Conservation (phyloP, 495 filamentous ascomycete species). For the Clohesyomyces aquaticus region DNA sequence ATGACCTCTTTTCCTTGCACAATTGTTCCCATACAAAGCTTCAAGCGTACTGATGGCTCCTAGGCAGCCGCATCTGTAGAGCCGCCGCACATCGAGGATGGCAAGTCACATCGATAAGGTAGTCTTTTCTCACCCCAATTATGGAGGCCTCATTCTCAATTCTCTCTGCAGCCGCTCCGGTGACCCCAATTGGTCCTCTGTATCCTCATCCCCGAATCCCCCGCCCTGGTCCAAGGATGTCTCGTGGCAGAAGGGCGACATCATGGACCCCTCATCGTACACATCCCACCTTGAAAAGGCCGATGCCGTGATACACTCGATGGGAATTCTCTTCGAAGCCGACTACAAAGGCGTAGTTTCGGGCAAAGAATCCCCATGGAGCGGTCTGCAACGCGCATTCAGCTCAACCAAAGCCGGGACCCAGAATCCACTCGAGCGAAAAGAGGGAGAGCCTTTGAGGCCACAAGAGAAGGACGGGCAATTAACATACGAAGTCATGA, state of each 20-base stretch:
- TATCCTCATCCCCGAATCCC: conserved; percentile 71
- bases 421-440: conserved; percentile 66
- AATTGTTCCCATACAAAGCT: conserved; percentile 8
- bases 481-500: conserved; percentile 97
- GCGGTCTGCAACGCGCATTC: conserved; percentile 78
- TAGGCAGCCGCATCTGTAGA: conserved; percentile 88
- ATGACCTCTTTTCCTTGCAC: conserved; percentile 14
- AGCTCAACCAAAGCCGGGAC: conserved; percentile 64
- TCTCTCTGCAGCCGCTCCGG: conserved; percentile 72
- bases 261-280: conserved; percentile 80
- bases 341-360: conserved; percentile 94
- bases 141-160: not conserved
- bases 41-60: not conserved
- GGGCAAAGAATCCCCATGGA: conserved; percentile 74
- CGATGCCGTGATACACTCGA: conserved; percentile 84
- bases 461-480: conserved; percentile 71
- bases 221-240: conserved; percentile 83
- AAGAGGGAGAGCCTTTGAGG: conserved; percentile 61
- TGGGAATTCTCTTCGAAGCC: conserved; percentile 96
- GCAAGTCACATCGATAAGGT: conserved; percentile 89
- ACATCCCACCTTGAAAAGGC: conserved; percentile 69
- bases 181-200: conserved; percentile 76
- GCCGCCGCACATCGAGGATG: conserved; percentile 79
- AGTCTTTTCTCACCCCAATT: conserved; percentile 29
- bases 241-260: conserved; percentile 83